Evolutionary conservation across 495 filamentous ascomycete species (phyloP).

Genomic region (Aspergillus avenaceus): DNA sequence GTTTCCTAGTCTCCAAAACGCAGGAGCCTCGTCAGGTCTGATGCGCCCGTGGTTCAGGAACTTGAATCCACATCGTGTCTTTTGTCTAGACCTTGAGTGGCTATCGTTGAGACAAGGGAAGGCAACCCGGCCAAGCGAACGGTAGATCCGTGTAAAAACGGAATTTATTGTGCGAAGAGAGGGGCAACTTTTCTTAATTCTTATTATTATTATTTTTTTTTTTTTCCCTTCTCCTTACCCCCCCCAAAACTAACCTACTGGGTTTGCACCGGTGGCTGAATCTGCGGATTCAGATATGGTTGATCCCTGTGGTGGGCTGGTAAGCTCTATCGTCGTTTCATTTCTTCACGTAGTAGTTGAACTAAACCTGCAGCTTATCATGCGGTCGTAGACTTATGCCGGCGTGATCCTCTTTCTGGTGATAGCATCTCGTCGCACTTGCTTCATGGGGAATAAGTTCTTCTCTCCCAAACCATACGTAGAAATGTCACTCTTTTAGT

Average conservation of each 20-base stretch:
- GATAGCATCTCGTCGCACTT: not conserved
- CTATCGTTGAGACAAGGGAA: not conserved
- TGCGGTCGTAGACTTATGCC: not conserved
- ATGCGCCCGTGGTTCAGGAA: conserved; percentile 8
- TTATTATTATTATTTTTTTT: too few relatives aligned
- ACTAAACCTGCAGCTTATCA: not conserved
- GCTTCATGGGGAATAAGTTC: not conserved
- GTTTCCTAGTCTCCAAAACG: too few relatives aligned
- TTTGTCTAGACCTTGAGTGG: not conserved
- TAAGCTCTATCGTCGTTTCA: not conserved
- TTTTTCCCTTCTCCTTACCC: too few relatives aligned
- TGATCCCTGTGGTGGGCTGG: too few relatives aligned
- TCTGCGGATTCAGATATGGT: too few relatives aligned
- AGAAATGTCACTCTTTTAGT: too few relatives aligned
- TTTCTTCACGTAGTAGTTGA: not conserved
- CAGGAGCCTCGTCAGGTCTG: conserved; percentile 1
- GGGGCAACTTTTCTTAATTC: not conserved
- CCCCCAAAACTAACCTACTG: too few relatives aligned
- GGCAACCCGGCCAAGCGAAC: not conserved
- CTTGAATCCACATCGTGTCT: conserved; percentile 5
- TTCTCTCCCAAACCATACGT: too few relatives aligned
- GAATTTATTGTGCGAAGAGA: not conserved
- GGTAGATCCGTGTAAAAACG: too few relatives aligned
- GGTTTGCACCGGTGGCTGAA: too few relatives aligned
- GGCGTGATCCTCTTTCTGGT: not conserved